Base-by-base conservation (phyloP, 1,284 basidiomycete genomes). In the Vanrija sp. region DNA sequence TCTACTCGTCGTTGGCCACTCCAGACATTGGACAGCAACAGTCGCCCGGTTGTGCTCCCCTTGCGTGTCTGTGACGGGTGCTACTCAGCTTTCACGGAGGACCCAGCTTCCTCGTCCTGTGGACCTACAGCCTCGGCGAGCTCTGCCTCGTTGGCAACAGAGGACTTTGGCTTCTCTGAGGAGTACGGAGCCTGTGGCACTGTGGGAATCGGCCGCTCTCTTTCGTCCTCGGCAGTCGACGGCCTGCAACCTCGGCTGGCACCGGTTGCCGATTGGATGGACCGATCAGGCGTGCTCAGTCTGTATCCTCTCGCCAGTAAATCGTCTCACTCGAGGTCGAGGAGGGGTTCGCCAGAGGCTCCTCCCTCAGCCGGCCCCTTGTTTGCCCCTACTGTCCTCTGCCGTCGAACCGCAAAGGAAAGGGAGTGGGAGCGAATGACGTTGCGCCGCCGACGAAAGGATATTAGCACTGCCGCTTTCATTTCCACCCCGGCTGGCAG, bases 221-320 rank as follows among this genome's bases (percentile, higher is more conserved):
- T 36, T 1, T 54, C 54, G 8, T 24, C 24, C 19, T 24, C 45
- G 9, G 49, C 47, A 14, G 22, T 55, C 22, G 23, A 27, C 19
- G 54, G 56, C 27, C 24, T 49, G 15, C 41, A 54, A 9, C 48
- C 54, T 12, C 47, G 57, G 22, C 61, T 72, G 9, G 71, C 71
- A 1, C 71, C 72, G 6, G 64, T 72, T 38, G 65, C 69, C 45
- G 46, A 60, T 7, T 74, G 72, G 72, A 74, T 72, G 72, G 72
- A 67, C 47, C 57, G 59, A 20, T 65, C 63, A 0, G 72, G 71
- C 18, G 59, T 74, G 15, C 63, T 74, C 16, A 72, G 71, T 4
- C 67, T 74, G 44, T 74, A 74, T 53, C 72, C 72, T 1, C 62
- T 74, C 15, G 71, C 71, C 2, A 68, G 66, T 41, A 57, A 65